These are phyloP conservation scores for Cunninghamia lanceolata DNA, from an alignment of 75 land plant genomes.

Conservation along the genomic window DNA sequence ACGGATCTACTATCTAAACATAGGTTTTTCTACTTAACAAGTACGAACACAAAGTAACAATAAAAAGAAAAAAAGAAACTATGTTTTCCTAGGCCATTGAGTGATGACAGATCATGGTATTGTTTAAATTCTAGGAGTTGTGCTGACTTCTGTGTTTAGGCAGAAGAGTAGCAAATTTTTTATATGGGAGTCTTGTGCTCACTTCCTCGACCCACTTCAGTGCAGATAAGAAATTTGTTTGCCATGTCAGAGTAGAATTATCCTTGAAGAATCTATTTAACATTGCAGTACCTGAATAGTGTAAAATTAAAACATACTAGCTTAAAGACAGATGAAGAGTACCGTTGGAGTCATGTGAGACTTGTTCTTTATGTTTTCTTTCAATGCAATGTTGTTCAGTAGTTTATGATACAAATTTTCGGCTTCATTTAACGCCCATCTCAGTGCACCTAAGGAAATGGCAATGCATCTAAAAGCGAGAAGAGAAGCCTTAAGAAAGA, in stretches of 20 bases:
- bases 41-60: background rate
- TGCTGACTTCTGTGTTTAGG: background rate
- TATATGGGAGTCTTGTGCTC: background rate
- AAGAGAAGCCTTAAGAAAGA: background rate
- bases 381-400: background rate
- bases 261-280: background rate
- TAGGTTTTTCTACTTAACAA: background rate
- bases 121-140: background rate
- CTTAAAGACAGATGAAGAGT: background rate
- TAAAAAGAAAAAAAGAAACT: background rate
- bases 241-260: background rate
- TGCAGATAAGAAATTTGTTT: background rate
- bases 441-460: background rate
- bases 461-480: background rate
- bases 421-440: background rate
- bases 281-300: background rate
- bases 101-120: background rate
- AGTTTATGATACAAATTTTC: background rate
- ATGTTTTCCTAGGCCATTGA: background rate
- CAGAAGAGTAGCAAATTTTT: background rate
- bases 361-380: background rate
- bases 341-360: background rate
- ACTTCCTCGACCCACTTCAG: background rate
- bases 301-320: background rate
- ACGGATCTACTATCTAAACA: background rate